These are phyloP conservation scores for Salix viminalis DNA, from an alignment of 345 rosid species.

Conservation along the genomic window DNA sequence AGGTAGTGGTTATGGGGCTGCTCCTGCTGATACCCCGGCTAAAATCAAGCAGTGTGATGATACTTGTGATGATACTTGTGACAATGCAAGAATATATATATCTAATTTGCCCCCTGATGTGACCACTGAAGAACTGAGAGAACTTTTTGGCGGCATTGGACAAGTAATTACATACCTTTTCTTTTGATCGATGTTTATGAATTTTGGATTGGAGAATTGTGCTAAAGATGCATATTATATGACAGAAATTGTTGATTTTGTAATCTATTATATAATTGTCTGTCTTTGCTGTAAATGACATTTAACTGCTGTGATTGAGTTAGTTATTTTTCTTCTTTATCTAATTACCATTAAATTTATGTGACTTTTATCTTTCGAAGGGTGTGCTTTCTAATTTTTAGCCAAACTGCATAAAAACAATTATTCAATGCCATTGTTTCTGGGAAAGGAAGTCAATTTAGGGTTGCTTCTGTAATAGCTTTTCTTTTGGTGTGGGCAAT, in stretches of 20 bases:
- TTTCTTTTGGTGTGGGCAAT: background rate
- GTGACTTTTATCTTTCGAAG: background rate
- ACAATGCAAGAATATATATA: constrained; percentile 89
- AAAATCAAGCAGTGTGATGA: constrained; percentile 87
- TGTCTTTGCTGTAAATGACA: background rate
- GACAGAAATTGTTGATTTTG: background rate
- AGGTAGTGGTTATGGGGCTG: constrained; percentile 40
- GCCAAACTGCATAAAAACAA: background rate
- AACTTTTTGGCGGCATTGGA: constrained; percentile 97
- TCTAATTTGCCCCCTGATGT: constrained; percentile 96
- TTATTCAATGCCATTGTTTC: background rate
- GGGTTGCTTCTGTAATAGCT: background rate
- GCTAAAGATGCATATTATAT: background rate
- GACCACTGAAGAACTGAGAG: constrained; percentile 75
- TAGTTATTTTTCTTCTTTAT: background rate
- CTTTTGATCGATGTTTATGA: background rate
- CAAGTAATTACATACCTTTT: constrained; percentile 55
- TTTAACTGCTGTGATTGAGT: background rate
- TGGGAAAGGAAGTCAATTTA: background rate
- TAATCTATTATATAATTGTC: background rate
- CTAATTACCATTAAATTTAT: background rate
- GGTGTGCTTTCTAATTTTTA: background rate
- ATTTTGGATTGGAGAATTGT: background rate
- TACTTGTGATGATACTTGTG: constrained; percentile 74
- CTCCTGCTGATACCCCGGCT: constrained; percentile 37